Evolutionary conservation across 257 asterid genomes (phyloP), one percentile per base, ranked within the genome.

Genomic region (Solanum clarkiae): DNA sequence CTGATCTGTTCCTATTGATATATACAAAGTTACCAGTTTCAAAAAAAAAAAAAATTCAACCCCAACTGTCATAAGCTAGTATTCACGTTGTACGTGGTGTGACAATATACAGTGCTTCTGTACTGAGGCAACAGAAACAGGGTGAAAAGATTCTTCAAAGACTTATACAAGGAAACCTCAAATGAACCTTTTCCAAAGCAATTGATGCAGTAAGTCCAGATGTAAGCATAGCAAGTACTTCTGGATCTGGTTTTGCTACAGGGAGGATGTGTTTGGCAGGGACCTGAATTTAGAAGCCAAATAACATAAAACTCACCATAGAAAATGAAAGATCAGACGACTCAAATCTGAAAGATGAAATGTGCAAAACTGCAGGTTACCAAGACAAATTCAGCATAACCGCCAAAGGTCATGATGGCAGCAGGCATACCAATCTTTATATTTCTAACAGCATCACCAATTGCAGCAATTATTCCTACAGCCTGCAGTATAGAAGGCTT

Each of bases 201-300:
- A 96, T 92, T 74, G 99, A 95, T 85, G 99, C 99, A 56, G 99
- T 96, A 60, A 95, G 92, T 84, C 99, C 99, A 83, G 98, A 96
- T 2, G 98, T 96, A 86, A 96, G 99, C 99, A 95, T 95, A 82
- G 99, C 99, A 90, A 96, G 92, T 56, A 96, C 94, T 93, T 92
- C 98, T 80, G 98, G 97, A 91, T 93, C 99, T 57, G 99, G 97
- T 89, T 96, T 92, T 82, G 97, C 94, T 81, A 96, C 97, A 65
- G 98, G 96, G 90, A 96, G 99, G 89, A 96, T 93, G 88, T 92
- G 97, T 88, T 94, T 93, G 81, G 97, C 84, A 32, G 90, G 90
- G 80, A 95, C 97, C 99, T 96, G 87, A 86, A 83, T 72, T 17
- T 22, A 84, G 55, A 88, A 86, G 80, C 84, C 66, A 63, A 84